Base-by-base conservation (phyloP, 2,329 filamentous ascomycete genomes). In the Arthrobotrys entomopaga region DNA sequence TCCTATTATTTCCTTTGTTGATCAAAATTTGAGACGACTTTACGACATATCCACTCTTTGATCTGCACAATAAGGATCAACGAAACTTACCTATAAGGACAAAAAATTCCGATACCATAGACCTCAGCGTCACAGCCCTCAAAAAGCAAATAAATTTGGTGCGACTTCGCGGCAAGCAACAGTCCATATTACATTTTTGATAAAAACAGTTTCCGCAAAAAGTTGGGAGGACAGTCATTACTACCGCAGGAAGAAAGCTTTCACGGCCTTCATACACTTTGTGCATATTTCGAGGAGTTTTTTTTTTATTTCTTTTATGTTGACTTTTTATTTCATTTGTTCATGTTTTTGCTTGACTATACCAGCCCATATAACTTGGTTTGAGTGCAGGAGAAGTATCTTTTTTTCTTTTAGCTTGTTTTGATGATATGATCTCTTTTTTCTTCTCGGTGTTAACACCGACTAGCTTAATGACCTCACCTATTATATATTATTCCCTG, bases 401-500 rank as follows among this genome's bases (percentile, higher is more conserved):
- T 20, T 59, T 59, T 48, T 60, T 49, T 20, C 48, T 59, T 48
- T 60, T 49, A 54, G 43, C 49, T 20, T 43, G 56, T 65, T 42
- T 65, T 65, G 48, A 72, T 72, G 67, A 72, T 61, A 54, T 43
- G 57, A 63, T 63, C 53, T 38, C 24, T 54, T 26, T 57, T 54
- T 43, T 59, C 11, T 15, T 56, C 58, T 56, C 29, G 29, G 24
- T 59, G 40, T 29, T 60, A 29, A 43, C 29, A 26, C n/a, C n/a
- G n/a, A n/a, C 50, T 52, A 49, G 29, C 57, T 42, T 52, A 70
- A 70, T 64, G 58, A 63, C 26, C 54, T 13, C 52, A 13, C 50
- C 16, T 13, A 46, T n/a, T 13, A 16, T 10, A 52, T 26, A 56
- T 42, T 43, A 16, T 10, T 52, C n/a, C n/a, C n/a, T n/a, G n/a